Evolutionary conservation across 78 protist species (phyloP).

Genomic region (Emiliania huxleyi): DNA sequence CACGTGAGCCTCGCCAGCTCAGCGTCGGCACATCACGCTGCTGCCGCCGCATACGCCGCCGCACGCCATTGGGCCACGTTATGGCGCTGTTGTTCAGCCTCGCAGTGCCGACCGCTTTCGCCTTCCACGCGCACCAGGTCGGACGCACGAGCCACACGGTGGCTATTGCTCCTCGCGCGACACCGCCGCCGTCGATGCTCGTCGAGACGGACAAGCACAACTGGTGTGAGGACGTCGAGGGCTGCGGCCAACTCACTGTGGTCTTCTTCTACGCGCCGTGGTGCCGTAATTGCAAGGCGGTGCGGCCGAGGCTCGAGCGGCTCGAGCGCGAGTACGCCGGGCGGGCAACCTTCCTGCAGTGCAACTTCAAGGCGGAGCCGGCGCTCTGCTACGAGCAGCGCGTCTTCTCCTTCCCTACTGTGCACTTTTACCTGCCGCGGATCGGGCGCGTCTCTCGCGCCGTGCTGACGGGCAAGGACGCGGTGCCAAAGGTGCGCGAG

Average conservation of each 20-base stretch:
- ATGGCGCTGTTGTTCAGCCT: too few relatives aligned
- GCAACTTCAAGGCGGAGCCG: background rate
- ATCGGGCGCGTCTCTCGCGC: background rate
- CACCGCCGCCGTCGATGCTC: too few relatives aligned
- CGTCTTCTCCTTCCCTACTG: background rate
- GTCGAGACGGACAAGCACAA: too few relatives aligned
- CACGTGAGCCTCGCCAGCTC: too few relatives aligned
- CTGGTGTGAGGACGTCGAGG: too few relatives aligned
- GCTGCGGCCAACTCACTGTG: background rate
- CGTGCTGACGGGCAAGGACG: background rate
- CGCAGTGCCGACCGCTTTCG: too few relatives aligned
- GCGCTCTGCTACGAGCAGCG: background rate
- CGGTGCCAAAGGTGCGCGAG: background rate
- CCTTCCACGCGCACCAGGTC: too few relatives aligned
- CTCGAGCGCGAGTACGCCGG: background rate
- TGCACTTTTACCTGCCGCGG: background rate
- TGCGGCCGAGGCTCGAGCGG: background rate
- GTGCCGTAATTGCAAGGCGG: background rate
- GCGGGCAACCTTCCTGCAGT: background rate
- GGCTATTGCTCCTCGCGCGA: too few relatives aligned
- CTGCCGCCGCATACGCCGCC: too few relatives aligned
- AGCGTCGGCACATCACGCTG: too few relatives aligned
- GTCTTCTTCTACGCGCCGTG: background rate
- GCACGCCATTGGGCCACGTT: too few relatives aligned
- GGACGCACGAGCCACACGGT: too few relatives aligned